phyloP scores from a whole-genome alignment of 495 filamentous ascomycete species.

The Endocarpon pusillum region DNA sequence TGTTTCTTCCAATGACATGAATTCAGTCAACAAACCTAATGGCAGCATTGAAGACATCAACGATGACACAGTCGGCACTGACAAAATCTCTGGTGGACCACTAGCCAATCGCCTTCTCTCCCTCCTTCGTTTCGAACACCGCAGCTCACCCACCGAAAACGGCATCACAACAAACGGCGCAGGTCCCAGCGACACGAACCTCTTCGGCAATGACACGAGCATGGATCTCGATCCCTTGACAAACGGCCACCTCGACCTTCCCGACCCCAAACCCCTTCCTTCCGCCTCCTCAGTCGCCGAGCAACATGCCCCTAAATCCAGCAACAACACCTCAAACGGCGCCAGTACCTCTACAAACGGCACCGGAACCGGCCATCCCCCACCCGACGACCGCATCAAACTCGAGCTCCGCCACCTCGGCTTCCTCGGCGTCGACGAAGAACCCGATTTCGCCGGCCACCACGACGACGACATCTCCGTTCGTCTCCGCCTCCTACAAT shows the following conservation, averaged over 20 bases:
- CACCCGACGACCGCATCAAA: slow-evolving; percentile 63
- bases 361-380: too few relatives aligned
- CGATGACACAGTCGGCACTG: slow-evolving; percentile 69
- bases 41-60: slow-evolving; percentile 73
- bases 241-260: slow-evolving; percentile 28
- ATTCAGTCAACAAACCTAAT: slow-evolving; percentile 63
- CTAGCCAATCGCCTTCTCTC: slow-evolving; percentile 68
- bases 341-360: slow-evolving; percentile 37
- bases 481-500: slow-evolving; percentile 69
- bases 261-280: slow-evolving; percentile 34
- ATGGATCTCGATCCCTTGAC: slow-evolving; percentile 28
- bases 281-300: slow-evolving; percentile 51
- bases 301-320: slow-evolving; percentile 52
- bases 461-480: slow-evolving; percentile 90
- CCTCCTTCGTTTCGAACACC: slow-evolving; percentile 67
- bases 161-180: slow-evolving; percentile 30
- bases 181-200: slow-evolving; percentile 26
- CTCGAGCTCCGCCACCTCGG: slow-evolving; percentile 88
- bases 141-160: slow-evolving; percentile 43
- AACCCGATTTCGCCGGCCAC: slow-evolving; percentile 67
- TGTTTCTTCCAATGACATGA: slow-evolving; percentile 39
- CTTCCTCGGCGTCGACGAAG: slow-evolving; percentile 55
- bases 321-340: slow-evolving; percentile 18
- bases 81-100: slow-evolving; percentile 80
- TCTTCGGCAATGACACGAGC: slow-evolving; percentile 32